A percentile compares a stretch with the other conserved stretches of the same genome.
Evolutionary conservation across 768 basidiomycete species (phyloP).

Genomic region (Tricholoma bakamatsutake): DNA sequence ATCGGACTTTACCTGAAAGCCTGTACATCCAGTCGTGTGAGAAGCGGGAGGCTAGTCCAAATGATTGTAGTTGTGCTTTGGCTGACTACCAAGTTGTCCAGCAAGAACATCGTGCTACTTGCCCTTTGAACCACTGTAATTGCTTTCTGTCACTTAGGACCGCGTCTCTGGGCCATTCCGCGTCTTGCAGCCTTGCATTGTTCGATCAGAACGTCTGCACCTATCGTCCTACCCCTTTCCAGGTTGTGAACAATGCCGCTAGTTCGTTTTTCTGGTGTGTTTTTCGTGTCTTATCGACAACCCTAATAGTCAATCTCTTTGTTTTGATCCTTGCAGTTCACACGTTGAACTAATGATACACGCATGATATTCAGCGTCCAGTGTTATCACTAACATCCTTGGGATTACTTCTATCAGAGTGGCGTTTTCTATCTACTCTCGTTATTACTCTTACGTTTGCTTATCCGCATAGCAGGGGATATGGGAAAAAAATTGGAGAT

Average conservation of each 20-base stretch:
- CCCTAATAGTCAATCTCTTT: neutral
- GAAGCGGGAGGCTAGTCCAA: neutral
- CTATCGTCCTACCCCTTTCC: neutral
- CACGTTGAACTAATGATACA: neutral
- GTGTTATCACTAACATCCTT: neutral
- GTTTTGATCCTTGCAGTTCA: neutral
- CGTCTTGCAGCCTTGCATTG: neutral
- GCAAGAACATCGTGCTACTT: neutral
- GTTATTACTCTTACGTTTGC: neutral
- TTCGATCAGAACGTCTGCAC: neutral
- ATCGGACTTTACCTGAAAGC: neutral
- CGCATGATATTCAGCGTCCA: neutral
- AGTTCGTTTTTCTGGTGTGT: neutral
- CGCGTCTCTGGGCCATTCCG: neutral
- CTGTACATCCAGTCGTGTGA: neutral
- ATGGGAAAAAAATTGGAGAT: neutral
- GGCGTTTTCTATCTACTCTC: neutral
- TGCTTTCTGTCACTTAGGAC: neutral
- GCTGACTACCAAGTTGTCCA: no score
- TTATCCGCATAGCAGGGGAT: neutral
- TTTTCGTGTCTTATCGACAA: no score
- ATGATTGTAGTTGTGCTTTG: neutral
- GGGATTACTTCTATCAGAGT: neutral
- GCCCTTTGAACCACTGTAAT: no score
- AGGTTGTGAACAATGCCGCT: neutral